Evolutionary conservation across 306 rosid species (phyloP).

Genomic region (Gynostemma pentaphyllum): DNA sequence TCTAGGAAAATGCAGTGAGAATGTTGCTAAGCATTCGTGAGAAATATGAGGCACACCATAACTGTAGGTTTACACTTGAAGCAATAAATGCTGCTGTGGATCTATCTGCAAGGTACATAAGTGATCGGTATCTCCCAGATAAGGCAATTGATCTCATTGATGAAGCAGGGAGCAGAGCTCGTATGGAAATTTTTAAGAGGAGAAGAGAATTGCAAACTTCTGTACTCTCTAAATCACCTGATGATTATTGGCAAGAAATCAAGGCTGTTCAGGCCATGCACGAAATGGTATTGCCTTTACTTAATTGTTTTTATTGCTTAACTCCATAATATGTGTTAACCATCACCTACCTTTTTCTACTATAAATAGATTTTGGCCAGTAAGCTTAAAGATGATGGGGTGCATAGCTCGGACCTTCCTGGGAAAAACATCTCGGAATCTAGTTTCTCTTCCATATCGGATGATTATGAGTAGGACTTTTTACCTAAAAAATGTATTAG

Average conservation of each 20-base stretch:
- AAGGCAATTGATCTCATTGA: slow-evolving; percentile 96
- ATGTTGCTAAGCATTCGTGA: slow-evolving; percentile 82
- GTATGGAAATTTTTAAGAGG: slow-evolving; percentile 59
- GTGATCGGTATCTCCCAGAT: slow-evolving; percentile 90
- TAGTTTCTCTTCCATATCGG: slow-evolving; percentile 31
- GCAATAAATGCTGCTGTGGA: slow-evolving; percentile 81
- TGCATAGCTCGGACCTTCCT: slow-evolving; percentile 31
- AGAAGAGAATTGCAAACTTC: slow-evolving; percentile 42
- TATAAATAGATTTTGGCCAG: slow-evolving; percentile 37
- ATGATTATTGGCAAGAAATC: slow-evolving; percentile 78
- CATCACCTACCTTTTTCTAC: slow-evolving; percentile 14
- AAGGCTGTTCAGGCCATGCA: slow-evolving; percentile 62
- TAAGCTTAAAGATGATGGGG: slow-evolving; percentile 36
- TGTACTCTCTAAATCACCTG: slow-evolving; percentile 53
- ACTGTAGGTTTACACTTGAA: slow-evolving; percentile 83
- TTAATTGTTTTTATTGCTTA: not conserved
- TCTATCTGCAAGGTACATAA: slow-evolving; percentile 65
- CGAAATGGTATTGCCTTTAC: slow-evolving; percentile 47
- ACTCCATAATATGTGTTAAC: slow-evolving; percentile 8
- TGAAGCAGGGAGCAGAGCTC: slow-evolving; percentile 95
- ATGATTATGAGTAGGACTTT: slow-evolving; percentile 43
- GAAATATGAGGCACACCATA: slow-evolving; percentile 90
- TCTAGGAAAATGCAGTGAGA: slow-evolving; percentile 45
- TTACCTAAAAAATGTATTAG: slow-evolving; percentile 13
- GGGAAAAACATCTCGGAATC: slow-evolving; percentile 37